phyloP scores from a whole-genome alignment of 768 basidiomycete species.

The Hygrocybe punicea region DNA sequence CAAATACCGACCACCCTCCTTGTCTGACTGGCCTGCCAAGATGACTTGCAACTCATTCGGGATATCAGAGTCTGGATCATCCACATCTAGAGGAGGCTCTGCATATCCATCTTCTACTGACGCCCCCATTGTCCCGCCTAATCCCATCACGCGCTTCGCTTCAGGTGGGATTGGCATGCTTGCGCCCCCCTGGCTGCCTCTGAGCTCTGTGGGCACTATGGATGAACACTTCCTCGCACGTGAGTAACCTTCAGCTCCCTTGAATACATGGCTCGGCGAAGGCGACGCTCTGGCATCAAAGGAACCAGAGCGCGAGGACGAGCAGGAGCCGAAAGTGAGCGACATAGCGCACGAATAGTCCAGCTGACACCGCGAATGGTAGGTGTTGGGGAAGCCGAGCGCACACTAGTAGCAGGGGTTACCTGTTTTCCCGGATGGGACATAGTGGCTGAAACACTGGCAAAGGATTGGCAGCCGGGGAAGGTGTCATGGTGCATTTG shows the following conservation, averaged over 20 bases:
- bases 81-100: slow-evolving; percentile 47
- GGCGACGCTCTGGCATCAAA: slow-evolving; percentile 17
- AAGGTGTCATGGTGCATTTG: slow-evolving; percentile 55
- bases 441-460: slow-evolving; percentile 58
- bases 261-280: slow-evolving; percentile 36
- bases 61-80: slow-evolving; percentile 76
- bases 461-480: slow-evolving; percentile 54
- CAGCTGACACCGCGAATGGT: slow-evolving; percentile 20
- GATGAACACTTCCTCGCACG: slow-evolving; percentile 27
- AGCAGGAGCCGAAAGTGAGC: slow-evolving; percentile 35
- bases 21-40: slow-evolving; percentile 41
- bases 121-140: slow-evolving; percentile 66
- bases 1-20: slow-evolving; percentile 24
- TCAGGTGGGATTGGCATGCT: slow-evolving; percentile 45
- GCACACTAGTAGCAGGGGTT: neutral
- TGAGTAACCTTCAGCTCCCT: slow-evolving; percentile 22
- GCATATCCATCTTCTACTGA: slow-evolving; percentile 40
- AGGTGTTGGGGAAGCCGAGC: slow-evolving; percentile 20
- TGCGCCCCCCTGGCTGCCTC: neutral
- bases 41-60: slow-evolving; percentile 72
- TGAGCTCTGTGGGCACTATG: slow-evolving; percentile 16
- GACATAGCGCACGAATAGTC: slow-evolving; percentile 38
- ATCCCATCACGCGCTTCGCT: slow-evolving; percentile 54
- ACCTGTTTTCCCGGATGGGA: slow-evolving; percentile 39
- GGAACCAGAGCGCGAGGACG: slow-evolving; percentile 21